Conservation (phyloP, 345 rosid genomes). For the Gossypium longicalyx region DNA sequence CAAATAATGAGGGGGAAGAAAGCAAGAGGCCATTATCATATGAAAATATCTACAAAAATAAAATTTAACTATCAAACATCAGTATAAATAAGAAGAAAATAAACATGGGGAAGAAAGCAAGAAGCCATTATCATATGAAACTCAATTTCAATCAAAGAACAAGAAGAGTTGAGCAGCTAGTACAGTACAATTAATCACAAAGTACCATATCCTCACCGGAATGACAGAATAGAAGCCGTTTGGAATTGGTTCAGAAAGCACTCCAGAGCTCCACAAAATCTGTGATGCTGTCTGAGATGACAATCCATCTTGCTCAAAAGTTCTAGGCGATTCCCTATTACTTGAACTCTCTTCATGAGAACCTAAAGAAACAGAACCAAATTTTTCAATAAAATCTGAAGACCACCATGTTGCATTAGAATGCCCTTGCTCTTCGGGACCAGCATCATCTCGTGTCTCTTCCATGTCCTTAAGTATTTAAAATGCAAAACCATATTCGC, state of each 20-base stretch:
- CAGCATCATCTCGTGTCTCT: conserved; percentile 66
- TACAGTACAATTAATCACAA: background rate
- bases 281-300: conserved; percentile 74
- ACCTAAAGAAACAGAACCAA: conserved; percentile 65
- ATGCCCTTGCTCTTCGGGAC: conserved; percentile 65
- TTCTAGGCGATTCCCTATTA: conserved; percentile 52
- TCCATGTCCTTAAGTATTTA: conserved; percentile 62
- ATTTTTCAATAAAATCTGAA: conserved; percentile 73
- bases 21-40: background rate
- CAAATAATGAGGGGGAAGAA: background rate
- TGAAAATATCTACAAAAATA: background rate
- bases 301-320: conserved; percentile 55
- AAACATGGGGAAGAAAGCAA: background rate
- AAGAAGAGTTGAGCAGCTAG: background rate
- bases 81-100: background rate
- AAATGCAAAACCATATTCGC: conserved; percentile 59
- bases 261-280: conserved; percentile 86
- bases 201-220: background rate
- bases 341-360: conserved; percentile 32
- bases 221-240: conserved; percentile 5
- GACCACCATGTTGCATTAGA: conserved; percentile 79
- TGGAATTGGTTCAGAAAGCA: conserved; percentile 67
- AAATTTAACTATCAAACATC: background rate
- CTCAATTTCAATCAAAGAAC: background rate
- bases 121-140: background rate